These are phyloP conservation scores for Lachnellula willkommii DNA, from an alignment of 2,329 filamentous ascomycete species.

Conservation along the genomic window DNA sequence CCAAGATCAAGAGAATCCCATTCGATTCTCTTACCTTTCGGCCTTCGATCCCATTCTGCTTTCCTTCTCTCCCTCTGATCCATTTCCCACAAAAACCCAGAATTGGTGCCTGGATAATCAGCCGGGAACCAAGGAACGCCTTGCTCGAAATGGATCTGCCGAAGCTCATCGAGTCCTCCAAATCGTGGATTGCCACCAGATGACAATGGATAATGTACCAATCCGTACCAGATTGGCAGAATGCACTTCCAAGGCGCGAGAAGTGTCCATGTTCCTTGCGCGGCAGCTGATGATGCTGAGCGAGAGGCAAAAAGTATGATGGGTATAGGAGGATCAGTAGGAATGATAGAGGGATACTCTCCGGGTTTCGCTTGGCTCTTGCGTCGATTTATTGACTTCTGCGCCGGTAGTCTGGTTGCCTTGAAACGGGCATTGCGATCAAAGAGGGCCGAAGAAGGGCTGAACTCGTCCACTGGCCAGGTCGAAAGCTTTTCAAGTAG, in stretches of 20 bases:
- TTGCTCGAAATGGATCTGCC: conserved; percentile 77
- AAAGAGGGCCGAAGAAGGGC: conserved; percentile 56
- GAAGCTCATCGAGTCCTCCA: conserved; percentile 72
- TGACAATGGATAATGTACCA: conserved; percentile 76
- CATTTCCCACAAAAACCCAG: conserved; percentile 73
- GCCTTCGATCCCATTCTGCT: conserved; percentile 66
- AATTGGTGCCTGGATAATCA: conserved; percentile 73
- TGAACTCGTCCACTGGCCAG: conserved; percentile 59
- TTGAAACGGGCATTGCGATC: conserved; percentile 59
- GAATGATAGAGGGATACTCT: conserved; percentile 48
- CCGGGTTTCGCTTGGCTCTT: conserved; percentile 61
- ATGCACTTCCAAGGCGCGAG: conserved; percentile 90
- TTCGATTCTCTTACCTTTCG: conserved; percentile 73
- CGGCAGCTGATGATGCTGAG: conserved; percentile 40
- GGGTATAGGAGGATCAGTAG: conserved; percentile 71
- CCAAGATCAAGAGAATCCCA: conserved; percentile 73
- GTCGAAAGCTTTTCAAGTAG: conserved; percentile 57
- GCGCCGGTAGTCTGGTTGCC: conserved; percentile 63
- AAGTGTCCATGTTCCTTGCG: conserved; percentile 72
- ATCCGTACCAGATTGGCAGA: conserved; percentile 73
- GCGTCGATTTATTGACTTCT: conserved; percentile 76
- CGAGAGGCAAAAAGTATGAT: conserved; percentile 63
- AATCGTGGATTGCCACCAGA: conserved; percentile 77
- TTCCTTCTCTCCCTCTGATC: conserved; percentile 56
- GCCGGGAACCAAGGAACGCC: conserved; percentile 77